phyloP scores from a whole-genome alignment of 257 asterid species.

The Solanum arcanum region DNA sequence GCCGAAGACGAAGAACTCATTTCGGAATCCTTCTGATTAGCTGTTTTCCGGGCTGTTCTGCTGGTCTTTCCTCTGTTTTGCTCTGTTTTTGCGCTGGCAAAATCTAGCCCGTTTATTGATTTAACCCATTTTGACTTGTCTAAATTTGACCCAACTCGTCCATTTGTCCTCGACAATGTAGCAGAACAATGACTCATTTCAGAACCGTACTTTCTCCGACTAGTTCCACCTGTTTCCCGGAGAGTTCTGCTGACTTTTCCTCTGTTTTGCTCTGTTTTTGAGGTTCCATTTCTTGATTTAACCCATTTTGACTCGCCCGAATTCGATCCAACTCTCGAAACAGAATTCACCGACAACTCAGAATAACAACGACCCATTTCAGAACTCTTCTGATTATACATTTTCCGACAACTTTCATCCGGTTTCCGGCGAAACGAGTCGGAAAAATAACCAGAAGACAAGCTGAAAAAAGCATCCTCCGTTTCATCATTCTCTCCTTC shows the following conservation, averaged over 20 bases:
- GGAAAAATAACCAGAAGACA: slow-evolving; percentile 36
- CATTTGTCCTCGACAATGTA: not conserved
- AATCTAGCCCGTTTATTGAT: not conserved
- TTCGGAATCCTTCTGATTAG: slow-evolving; percentile 13
- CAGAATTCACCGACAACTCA: slow-evolving; percentile 1
- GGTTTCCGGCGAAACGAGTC: slow-evolving; percentile 38
- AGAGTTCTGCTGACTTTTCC: not conserved
- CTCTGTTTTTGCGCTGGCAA: not conserved
- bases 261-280: not conserved
- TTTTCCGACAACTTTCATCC: slow-evolving; percentile 2
- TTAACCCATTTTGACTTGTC: not conserved
- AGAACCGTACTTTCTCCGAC: slow-evolving; percentile 1
- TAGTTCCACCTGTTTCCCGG: not conserved
- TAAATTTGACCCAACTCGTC: not conserved
- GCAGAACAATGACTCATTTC: slow-evolving; percentile 19
- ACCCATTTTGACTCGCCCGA: not conserved
- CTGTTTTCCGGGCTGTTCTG: not conserved
- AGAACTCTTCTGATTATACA: slow-evolving; percentile 16
- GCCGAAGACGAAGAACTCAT: slow-evolving; percentile 15
- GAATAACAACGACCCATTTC: slow-evolving; percentile 21
- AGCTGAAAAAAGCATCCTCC: slow-evolving; percentile 31
- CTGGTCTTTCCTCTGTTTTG: not conserved
- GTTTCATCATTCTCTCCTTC: slow-evolving; percentile 17
- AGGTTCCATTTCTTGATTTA: not conserved
- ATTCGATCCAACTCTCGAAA: not conserved